Evolutionary conservation across 1,284 basidiomycete species (phyloP).

Genomic region (Heterobasidion parviporum): DNA sequence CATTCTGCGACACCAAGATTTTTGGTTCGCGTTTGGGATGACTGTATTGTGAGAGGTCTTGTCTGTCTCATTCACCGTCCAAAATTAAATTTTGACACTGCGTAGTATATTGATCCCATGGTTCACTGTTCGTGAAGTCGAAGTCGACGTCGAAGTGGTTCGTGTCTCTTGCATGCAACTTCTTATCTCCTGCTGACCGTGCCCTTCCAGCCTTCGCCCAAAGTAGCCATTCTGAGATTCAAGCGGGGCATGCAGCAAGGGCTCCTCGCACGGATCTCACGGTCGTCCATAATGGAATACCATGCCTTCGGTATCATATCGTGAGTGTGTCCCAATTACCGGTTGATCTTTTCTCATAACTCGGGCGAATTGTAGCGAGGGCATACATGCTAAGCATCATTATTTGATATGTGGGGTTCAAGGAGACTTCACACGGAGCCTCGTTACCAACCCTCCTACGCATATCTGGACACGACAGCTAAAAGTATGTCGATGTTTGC

Average conservation of each 20-base stretch:
- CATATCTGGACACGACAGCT: conserved; percentile 62
- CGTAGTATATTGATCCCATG: conserved; percentile 32
- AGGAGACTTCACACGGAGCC: conserved; percentile 58
- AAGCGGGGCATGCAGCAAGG: conserved; percentile 69
- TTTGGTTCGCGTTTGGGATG: conserved; percentile 36
- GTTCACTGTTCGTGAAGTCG: conserved; percentile 33
- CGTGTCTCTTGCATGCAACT: conserved; percentile 9
- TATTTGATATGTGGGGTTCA: conserved; percentile 68
- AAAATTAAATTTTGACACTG: conserved; percentile 2
- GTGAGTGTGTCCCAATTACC: conserved; percentile 22
- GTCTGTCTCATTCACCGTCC: neutral
- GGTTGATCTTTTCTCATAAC: neutral
- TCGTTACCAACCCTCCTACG: conserved; percentile 53
- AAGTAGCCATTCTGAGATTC: conserved; percentile 58
- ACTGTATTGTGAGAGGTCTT: conserved; percentile 26
- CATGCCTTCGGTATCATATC: conserved; percentile 67
- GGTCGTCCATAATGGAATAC: conserved; percentile 58
- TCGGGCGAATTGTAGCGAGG: conserved; percentile 34
- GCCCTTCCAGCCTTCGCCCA: conserved; percentile 48
- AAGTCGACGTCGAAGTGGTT: conserved; percentile 34
- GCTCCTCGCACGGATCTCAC: conserved; percentile 56
- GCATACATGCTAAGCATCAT: conserved; percentile 50
- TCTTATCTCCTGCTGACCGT: conserved; percentile 4
- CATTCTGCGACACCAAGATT: conserved; percentile 33
- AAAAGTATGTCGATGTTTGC: conserved; percentile 33